Evolutionary conservation across 441 rosid species (phyloP).

Genomic region (Pelargonium myrrhifolium): DNA sequence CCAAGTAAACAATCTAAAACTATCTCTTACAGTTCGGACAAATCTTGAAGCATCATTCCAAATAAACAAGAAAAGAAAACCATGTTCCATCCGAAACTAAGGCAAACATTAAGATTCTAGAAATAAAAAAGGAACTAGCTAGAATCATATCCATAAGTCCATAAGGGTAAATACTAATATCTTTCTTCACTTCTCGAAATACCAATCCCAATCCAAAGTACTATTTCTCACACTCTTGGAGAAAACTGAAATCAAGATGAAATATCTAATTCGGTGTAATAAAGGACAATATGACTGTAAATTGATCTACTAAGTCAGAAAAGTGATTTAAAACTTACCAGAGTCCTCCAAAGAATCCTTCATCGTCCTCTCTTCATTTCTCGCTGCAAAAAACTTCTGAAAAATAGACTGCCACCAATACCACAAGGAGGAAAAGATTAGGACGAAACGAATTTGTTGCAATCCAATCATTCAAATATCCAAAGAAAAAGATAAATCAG

Average conservation of each 20-base stretch:
- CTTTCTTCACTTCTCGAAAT: neutral
- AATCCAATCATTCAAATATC: neutral
- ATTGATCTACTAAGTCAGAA: neutral
- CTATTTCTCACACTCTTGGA: neutral
- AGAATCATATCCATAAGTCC: neutral
- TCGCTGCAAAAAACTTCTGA: constrained; percentile 28
- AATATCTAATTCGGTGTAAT: neutral
- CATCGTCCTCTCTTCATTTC: constrained; percentile 21
- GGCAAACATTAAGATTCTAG: neutral
- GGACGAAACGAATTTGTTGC: neutral
- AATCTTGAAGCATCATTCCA: constrained; percentile 10
- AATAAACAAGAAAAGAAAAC: neutral
- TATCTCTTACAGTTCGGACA: constrained; percentile 7
- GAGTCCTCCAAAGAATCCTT: constrained; percentile 23
- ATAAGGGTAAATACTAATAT: neutral
- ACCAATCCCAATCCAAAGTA: neutral
- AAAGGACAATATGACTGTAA: neutral
- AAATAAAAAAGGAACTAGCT: neutral
- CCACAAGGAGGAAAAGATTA: neutral
- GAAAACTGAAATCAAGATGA: neutral
- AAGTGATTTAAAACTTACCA: constrained; percentile 25
- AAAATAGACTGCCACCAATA: constrained; percentile 31
- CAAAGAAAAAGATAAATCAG: neutral
- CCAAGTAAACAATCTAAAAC: constrained; percentile 2
- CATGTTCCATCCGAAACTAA: neutral